Evolutionary conservation across 352 stramenopile genomes (phyloP), one percentile per base, ranked within the genome.

Genomic region (Phytophthora crassamura): DNA sequence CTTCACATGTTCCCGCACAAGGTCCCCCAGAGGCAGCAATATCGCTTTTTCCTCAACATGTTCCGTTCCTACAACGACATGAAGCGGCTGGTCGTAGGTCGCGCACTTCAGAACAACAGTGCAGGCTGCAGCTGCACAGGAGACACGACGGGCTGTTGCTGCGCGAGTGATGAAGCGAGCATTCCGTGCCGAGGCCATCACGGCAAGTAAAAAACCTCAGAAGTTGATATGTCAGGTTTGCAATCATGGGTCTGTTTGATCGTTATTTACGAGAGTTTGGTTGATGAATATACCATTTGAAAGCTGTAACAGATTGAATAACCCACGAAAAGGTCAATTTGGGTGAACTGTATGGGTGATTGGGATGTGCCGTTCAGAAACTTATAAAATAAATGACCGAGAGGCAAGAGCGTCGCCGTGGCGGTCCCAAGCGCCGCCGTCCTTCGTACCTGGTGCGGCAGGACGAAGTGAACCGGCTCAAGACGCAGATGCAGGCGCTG

Each of bases 1-100:
- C 84, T 88, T 48, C 82, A 90, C 82, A 85, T 90, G 79, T 80
- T 78, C 49, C 79, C 82, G 48, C 82, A 89, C 71, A 86, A 88
- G 35, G 59, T 89, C 33, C 62, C 73, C 12, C 69, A 88, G 32
- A 75, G 84, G 51, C 59, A 82, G 28, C 74, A 81, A 20, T 69
- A 81, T 48, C 74, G 74, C 3, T 70, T 90, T 45, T 88, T 89
- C 36, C 70, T 74, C 25, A 82, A 74, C 49, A 79, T 89, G 69
- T 79, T 79, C 15, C 73, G 76, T 48, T 78, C 75, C 35, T 72
- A 84, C 58, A 72, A 88, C 45, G 86, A 77, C 51, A 80, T 90
- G 75, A 83, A 80, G 40, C 78, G 61, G 15, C 62, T 88, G 32
- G 77, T 86, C 20, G 70, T 86, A 11, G 69, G 86, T 55, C 74